Percentiles rank a stretch among this genome's conserved stretches.
Evolutionary conservation across 352 stramenopile genomes (phyloP).

Genomic region (Phytophthora citrophthora): DNA sequence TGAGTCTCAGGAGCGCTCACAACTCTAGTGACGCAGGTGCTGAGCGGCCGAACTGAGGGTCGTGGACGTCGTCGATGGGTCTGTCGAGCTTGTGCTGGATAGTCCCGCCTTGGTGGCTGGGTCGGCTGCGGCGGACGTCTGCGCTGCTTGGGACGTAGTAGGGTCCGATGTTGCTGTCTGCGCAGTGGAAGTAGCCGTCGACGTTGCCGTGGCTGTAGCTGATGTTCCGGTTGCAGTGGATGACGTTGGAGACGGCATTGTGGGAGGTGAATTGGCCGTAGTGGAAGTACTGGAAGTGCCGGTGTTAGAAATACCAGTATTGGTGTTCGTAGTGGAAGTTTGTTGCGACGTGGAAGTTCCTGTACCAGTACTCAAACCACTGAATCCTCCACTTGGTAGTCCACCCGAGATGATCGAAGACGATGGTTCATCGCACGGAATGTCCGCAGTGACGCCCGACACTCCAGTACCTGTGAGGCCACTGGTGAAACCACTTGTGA

Average conservation of each 20-base stretch:
- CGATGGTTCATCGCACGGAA: conserved; percentile 12
- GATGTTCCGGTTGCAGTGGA: conserved; percentile 7
- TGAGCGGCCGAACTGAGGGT: conserved; percentile 11
- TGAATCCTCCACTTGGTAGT: background rate
- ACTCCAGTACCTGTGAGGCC: conserved; percentile 9
- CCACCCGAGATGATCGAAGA: conserved; percentile 5
- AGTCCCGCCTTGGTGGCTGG: conserved; percentile 9
- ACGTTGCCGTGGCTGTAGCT: conserved; percentile 4
- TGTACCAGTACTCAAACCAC: conserved; percentile 1
- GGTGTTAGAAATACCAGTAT: background rate
- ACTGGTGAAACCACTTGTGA: conserved; percentile 2
- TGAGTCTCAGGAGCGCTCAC: background rate
- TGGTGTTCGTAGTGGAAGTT: conserved; percentile 6
- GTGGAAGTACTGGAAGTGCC: background rate
- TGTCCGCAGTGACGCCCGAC: background rate
- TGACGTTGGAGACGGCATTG: background rate
- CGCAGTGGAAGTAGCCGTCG: conserved; percentile 9
- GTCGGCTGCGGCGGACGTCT: conserved; percentile 5
- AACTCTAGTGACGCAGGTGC: conserved; percentile 13
- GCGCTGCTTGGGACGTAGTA: background rate
- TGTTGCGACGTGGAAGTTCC: conserved; percentile 10
- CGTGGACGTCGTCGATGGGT: conserved; percentile 7
- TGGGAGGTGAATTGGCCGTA: background rate
- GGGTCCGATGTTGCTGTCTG: conserved; percentile 7
- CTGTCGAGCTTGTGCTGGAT: background rate